A percentile compares a stretch with the other conserved stretches of the same genome.
phyloP scores from a whole-genome alignment of 2,329 filamentous ascomycete species.

The Colletotrichum noveboracense region DNA sequence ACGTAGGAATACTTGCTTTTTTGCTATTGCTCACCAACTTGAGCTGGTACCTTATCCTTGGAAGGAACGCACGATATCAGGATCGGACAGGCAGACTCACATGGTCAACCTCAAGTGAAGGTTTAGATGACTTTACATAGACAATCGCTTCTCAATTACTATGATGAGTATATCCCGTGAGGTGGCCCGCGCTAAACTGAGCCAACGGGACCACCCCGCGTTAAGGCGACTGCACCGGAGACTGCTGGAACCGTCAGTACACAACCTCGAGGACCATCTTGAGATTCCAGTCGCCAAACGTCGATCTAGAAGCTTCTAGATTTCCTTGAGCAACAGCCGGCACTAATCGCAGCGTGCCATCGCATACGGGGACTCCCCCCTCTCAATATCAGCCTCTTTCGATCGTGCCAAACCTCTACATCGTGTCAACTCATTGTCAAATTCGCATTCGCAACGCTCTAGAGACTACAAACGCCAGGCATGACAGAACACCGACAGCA shows the following conservation, averaged over 20 bases:
- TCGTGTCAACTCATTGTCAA: background rate
- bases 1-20: background rate
- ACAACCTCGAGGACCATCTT: background rate
- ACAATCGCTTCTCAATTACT: background rate
- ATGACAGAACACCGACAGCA: background rate
- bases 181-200: background rate
- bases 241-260: background rate
- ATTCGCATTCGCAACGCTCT: background rate
- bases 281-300: background rate
- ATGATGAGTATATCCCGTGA: no score
- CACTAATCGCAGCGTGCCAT: background rate
- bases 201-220: background rate
- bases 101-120: background rate
- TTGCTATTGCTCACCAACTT: background rate
- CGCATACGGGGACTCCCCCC: background rate
- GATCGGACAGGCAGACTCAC: background rate
- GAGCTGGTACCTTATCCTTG: background rate
- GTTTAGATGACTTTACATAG: background rate
- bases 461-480: background rate
- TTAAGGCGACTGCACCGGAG: background rate
- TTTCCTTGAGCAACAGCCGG: background rate
- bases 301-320: background rate
- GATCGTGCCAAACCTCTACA: background rate
- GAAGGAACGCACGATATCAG: background rate
- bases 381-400: background rate